Base-by-base conservation (phyloP, 148 eudicot species). In the Gaultheria prostrata region DNA sequence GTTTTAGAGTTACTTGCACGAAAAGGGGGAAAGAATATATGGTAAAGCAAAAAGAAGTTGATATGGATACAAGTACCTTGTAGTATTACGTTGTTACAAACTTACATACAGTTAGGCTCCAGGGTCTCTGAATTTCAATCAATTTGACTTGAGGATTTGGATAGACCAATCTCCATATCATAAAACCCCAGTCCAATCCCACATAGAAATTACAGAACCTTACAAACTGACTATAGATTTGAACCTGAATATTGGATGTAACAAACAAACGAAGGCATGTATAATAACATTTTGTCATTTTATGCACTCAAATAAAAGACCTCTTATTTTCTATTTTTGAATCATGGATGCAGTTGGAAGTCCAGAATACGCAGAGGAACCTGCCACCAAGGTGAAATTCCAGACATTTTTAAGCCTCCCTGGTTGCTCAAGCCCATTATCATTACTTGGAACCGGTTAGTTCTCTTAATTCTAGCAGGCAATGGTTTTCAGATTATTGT, bases 371-470 rank as follows among this genome's bases (percentile, higher is more conserved):
- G 35, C 83, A 3, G 98, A 91, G 82, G 98, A 97, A 87, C 97
- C 95, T 75, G 88, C 92, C 51, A 97, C 99, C 57, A 91, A 89
- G 48, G 95, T 94, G 85, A 92, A 91, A 67, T 94, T 97, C 84
- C 92, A 86, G 70, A 90, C 83, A 78, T 82, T 91, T 73, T 49
- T 94, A 83, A 85, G 78, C 86, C 88, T 90, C 81, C 97, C 99
- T 69, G 97, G 95, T 71, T 97, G 95, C 85, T 93, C 97, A 61
- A 91, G 84, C 76, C 86, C 94, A 35, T 88, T 94, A 84, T 90
- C 95, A 45, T 91, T 96, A 86, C 92, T 96, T 72, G 98, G 98
- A 86, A 93, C 91, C 28, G 98, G 98, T 95, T 82, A 86, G 92
- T 83, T 80, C 26, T 74, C 54, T 8, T 73, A 69, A 53, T 73